Conservation (phyloP, 1,284 basidiomycete genomes). For the Lentinus polychrous region DNA sequence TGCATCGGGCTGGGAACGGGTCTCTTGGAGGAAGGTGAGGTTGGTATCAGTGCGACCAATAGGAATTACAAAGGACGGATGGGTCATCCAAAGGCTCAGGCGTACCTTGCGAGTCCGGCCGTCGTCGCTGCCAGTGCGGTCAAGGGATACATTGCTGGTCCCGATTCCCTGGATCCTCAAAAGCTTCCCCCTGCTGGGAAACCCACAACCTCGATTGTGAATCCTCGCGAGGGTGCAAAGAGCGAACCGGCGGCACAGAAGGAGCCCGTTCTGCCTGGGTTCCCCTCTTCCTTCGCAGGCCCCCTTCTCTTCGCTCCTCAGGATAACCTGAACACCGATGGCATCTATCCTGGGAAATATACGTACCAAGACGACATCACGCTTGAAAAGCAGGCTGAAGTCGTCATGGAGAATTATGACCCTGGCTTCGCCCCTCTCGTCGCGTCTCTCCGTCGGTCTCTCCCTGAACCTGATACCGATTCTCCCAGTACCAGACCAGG, state of each 20-base stretch:
- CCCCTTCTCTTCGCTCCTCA: conserved; percentile 89
- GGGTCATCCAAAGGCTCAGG: conserved; percentile 92
- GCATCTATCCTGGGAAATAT: conserved; percentile 99
- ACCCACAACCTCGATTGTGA: conserved; percentile 54
- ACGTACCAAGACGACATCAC: conserved; percentile 99
- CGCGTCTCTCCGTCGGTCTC: conserved; percentile 43
- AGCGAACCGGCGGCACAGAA: conserved; percentile 24
- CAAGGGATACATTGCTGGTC: conserved; percentile 87
- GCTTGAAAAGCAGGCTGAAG: conserved; percentile 86
- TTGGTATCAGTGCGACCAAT: conserved; percentile 97
- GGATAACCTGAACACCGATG: conserved; percentile 98
- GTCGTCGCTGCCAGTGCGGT: conserved; percentile 95
- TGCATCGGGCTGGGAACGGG: conserved; percentile 97
- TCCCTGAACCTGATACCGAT: conserved; percentile 12
- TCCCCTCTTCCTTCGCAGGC: conserved; percentile 82
- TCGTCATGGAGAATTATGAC: conserved; percentile 99
- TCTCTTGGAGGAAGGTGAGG: conserved; percentile 88
- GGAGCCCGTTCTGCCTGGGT: conserved; percentile 69
- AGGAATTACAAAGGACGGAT: conserved; percentile 99
- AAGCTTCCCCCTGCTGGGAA: conserved; percentile 46
- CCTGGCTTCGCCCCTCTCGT: conserved; percentile 77
- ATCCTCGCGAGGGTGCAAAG: conserved; percentile 25
- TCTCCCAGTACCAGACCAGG: conserved; percentile 33
- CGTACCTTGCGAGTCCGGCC: conserved; percentile 93
- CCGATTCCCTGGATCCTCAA: conserved; percentile 58